A percentile compares a stretch with the other conserved stretches of the same genome.
phyloP scores from a whole-genome alignment of 208 protist species.

The Strigomonas galati region DNA sequence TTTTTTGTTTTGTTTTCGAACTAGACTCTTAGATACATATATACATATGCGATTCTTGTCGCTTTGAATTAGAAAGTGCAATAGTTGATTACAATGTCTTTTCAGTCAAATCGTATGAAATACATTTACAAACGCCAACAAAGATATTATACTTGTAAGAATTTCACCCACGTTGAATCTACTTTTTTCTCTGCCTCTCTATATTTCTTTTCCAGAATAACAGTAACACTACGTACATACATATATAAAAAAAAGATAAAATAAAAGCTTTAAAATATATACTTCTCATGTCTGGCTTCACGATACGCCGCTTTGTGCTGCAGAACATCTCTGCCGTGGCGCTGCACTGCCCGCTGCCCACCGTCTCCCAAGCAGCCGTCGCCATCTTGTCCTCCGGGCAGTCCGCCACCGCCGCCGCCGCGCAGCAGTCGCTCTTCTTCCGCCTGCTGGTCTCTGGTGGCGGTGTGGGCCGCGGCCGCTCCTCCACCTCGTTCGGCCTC shows the following conservation, averaged over 20 bases:
- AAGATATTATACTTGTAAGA: neutral
- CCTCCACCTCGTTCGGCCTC: conserved; percentile 33
- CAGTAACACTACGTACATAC: neutral
- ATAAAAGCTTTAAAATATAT: neutral
- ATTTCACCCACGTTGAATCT: neutral
- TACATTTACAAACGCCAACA: neutral
- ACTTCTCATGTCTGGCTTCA: conserved; percentile 46
- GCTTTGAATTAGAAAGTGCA: conserved; percentile 7
- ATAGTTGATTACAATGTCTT: neutral
- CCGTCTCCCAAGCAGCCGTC: conserved; percentile 23
- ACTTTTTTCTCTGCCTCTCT: neutral
- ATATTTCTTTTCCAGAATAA: neutral
- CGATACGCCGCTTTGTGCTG: conserved; percentile 57
- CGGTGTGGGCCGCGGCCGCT: neutral
- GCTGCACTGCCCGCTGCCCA: conserved; percentile 47
- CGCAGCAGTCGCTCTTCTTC: conserved; percentile 9
- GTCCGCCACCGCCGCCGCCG: neutral
- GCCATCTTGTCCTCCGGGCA: conserved; percentile 16
- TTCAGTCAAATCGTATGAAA: neutral
- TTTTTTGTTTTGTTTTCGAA: conserved; percentile 13
- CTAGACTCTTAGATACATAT: conserved; percentile 12
- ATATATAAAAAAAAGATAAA: neutral
- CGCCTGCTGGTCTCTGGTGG: conserved; percentile 13
- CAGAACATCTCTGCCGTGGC: conserved; percentile 68
- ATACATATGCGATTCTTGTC: conserved; percentile 5